Conservation (phyloP, 83 land plant species). For the Diphasiastrum complanatum region DNA sequence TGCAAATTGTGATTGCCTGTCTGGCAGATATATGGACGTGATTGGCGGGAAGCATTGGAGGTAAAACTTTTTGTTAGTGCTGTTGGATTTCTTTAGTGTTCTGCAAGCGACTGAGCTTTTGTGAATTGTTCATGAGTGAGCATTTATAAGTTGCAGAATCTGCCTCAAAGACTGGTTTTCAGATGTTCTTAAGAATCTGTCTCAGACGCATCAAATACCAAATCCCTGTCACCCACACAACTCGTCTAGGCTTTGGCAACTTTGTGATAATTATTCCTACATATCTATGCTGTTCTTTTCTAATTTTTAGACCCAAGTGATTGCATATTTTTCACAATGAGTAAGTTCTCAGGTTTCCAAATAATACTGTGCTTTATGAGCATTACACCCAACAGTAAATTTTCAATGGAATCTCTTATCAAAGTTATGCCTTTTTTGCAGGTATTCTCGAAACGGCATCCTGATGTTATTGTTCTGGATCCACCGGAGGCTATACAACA, state of each 20-base stretch:
- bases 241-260: no score
- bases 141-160: neutral
- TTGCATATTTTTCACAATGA: no score
- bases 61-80: constrained; percentile 2
- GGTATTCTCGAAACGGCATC: constrained; percentile 60
- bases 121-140: neutral
- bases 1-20: no score
- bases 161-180: no score
- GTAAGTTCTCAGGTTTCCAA: no score
- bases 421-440: constrained; percentile 22
- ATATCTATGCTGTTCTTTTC: no score
- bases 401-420: neutral
- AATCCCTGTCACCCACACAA: no score
- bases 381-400: neutral
- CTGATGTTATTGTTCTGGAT: constrained; percentile 83
- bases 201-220: no score
- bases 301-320: no score
- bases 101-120: neutral
- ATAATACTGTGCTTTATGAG: neutral
- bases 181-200: no score
- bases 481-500: constrained; percentile 87
- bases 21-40: constrained; percentile 17
- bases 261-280: no score
- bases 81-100: neutral
- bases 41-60: constrained; percentile 18